Evolutionary conservation across 2,329 filamentous ascomycete genomes (phyloP), one percentile per base, ranked within the genome.

Genomic region (Colletotrichum melonis): DNA sequence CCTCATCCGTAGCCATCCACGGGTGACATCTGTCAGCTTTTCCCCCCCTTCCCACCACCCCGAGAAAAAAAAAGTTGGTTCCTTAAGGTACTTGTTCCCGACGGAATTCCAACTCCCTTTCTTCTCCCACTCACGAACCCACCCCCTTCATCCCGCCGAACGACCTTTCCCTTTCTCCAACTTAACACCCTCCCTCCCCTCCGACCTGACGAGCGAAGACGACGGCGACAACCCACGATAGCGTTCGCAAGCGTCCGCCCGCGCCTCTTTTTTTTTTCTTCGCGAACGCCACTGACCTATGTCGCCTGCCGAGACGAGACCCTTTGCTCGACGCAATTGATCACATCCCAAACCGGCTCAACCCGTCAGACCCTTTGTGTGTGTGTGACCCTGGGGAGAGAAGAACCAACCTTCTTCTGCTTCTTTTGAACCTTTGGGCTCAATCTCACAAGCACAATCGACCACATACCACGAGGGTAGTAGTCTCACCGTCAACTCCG

Each of bases 1-100:
- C 16, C 66, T 52, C 42, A 32, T 52, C 60, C 26, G 60, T 63
- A 64, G 69, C 52, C 35, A 35, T 35, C 32, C 32, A 35, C 32
- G 32, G 32, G 70, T 70, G 66, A 73, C 70, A 73, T 73, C 70
- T 73, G 70, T 73, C 70, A 73, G 70, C 70, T 56, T 72, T 72
- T 59, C 46, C 14, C 28, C 19, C 19, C 19, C 42, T 59, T 69
- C 42, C 60, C 66, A 64, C 66, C 49, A 66, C 54, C 66, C 69
- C 70, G 14, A 32, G 22, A 16, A 42, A 42, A 38, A 35, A 72
- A 69, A 70, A 73, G 67, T 64, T 73, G 66, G 55, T 46, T 65
- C 60, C 26, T n/a, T 65, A 49, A 49, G 42, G 19, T 58, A 30
- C 52, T 42, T 12, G 49, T 59, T 55, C 38, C 65, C 69, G 38